A percentile compares a stretch with the other conserved stretches of the same genome.
phyloP scores from a whole-genome alignment of 2,329 filamentous ascomycete genomes.

The Fusarium coffeatum region DNA sequence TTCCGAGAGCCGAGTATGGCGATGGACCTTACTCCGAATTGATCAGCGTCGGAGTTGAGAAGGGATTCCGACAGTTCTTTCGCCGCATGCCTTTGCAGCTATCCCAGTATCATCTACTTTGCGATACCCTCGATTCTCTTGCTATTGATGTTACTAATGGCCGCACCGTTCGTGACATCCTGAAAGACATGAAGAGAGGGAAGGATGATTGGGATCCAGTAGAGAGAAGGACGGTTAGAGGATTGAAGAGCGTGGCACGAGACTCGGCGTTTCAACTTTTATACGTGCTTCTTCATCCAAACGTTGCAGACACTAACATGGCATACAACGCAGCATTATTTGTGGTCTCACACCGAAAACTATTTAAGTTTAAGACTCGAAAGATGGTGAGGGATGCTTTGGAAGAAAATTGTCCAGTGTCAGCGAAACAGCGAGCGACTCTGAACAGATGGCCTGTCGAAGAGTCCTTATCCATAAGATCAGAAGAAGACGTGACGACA shows the following conservation, averaged over 20 bases:
- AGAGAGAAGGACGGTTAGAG: not conserved
- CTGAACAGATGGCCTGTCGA: not conserved
- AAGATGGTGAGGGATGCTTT: not conserved
- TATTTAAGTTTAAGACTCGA: not conserved
- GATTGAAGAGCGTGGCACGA: not conserved
- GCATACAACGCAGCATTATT: not conserved
- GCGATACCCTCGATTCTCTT: not conserved
- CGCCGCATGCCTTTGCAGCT: constrained; percentile 1
- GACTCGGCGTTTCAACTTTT: not conserved
- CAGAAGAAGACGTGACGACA: not conserved
- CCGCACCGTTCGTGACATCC: not conserved
- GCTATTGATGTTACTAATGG: not conserved
- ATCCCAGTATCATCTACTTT: not conserved
- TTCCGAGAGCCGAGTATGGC: not conserved
- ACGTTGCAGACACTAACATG: not conserved
- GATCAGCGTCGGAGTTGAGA: not conserved
- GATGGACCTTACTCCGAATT: not conserved
- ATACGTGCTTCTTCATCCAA: not conserved
- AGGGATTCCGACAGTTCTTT: not conserved
- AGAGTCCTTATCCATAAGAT: not conserved
- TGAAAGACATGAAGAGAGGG: not conserved
- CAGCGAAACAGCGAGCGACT: not conserved
- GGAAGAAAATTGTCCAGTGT: not conserved
- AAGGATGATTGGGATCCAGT: not conserved
- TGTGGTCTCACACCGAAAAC: not conserved